Evolutionary conservation across 2,329 filamentous ascomycete genomes (phyloP), one percentile per base, ranked within the genome.

Genomic region (Botryotinia convoluta): DNA sequence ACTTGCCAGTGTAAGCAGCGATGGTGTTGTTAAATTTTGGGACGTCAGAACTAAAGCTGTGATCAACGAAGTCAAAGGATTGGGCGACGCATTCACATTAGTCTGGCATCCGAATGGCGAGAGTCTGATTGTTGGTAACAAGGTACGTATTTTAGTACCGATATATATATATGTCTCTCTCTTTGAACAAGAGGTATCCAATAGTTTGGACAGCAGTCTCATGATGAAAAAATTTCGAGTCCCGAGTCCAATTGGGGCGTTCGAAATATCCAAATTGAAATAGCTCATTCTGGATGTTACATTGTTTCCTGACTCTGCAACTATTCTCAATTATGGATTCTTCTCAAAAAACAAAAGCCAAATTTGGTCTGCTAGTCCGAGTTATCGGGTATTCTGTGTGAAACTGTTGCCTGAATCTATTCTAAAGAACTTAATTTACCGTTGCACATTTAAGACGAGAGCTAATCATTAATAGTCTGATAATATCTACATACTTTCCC

Each of bases 1-100:
- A 82, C 85, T 95, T 14, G 93, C 91, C 77, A 94, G 91, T 80
- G 87, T 93, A 71, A 92, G 91, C 76, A 87, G 85, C 62, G 93
- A 95, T 79, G 93, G 93, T 2, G 88, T 91, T 45, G 90, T 93
- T 74, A 90, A 92, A 80, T 90, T 95, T 77, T 95, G 93, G 93
- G 93, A 95, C 79, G 92, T 94, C 20, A 86, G 92, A 78, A 91
- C 87, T 74, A 93, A 92, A 80, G 86, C 87, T 2, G 90, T 90
- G 77, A 86, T 91, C 75, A 92, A 92, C 70, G 91, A 93, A 80
- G 86, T 93, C 57, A 90, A 88, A 77, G 87, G 87, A 7, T 84
- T 91, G 63, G 91, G 90, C 12, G 88, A 90, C 76, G 89, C 92
- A 5, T 90, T 93, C 77, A 92, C 90, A 18, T 84, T 95, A 73